Conservation (phyloP, 768 basidiomycete genomes). For the Butyriboletus loyo region DNA sequence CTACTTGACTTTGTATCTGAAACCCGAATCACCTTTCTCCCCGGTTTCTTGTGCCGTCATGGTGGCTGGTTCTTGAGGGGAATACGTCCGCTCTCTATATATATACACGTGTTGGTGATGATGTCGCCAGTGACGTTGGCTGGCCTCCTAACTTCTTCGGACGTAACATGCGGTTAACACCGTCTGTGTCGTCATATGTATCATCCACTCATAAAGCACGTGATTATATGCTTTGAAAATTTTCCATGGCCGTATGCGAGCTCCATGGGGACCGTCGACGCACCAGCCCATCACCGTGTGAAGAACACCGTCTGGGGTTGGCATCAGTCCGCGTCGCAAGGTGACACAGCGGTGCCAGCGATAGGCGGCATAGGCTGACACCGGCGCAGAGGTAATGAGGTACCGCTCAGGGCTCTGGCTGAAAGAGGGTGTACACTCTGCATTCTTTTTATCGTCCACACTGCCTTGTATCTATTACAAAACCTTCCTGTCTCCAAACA, state of each 20-base stretch:
- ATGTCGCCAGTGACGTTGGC: conserved; percentile 19
- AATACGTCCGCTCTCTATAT: too few relatives aligned
- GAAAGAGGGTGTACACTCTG: background rate
- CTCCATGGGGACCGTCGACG: background rate
- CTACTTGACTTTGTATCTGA: conserved; percentile 18
- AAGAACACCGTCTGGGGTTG: background rate
- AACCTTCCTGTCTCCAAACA: background rate
- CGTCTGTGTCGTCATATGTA: conserved; percentile 14
- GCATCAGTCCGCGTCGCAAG: background rate
- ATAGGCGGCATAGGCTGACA: background rate
- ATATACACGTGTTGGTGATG: conserved; percentile 10
- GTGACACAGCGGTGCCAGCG: background rate
- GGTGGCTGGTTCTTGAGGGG: background rate
- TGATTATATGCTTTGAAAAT: conserved; percentile 6
- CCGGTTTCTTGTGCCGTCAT: conserved; percentile 2
- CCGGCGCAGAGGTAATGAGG: too few relatives aligned
- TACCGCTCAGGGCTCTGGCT: too few relatives aligned
- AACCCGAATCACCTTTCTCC: conserved; percentile 1
- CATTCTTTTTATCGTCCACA: conserved; percentile 12
- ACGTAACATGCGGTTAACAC: conserved; percentile 1
- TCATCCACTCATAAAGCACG: background rate
- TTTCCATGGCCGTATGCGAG: background rate
- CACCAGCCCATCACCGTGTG: background rate
- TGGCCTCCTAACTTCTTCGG: background rate
- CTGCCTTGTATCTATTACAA: conserved; percentile 18